Percentiles rank a stretch among this genome's conserved stretches.
Conservation (phyloP, 2,329 filamentous ascomycete species). For the Arthroderma sp. region DNA sequence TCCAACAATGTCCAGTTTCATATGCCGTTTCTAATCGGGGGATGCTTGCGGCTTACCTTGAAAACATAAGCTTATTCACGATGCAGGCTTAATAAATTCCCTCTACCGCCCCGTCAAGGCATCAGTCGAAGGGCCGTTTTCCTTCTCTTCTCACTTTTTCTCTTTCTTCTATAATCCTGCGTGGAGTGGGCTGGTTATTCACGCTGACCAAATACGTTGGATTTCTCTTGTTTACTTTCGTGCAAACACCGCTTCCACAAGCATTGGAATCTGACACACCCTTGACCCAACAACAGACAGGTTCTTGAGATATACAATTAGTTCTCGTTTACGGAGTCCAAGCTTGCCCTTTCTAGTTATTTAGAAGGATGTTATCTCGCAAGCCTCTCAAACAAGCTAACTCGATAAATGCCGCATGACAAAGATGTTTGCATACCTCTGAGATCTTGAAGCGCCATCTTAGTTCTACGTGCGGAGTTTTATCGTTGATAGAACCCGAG, state of each 20-base stretch:
- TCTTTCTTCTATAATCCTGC: neutral
- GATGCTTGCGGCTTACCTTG: neutral
- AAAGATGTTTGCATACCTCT: neutral
- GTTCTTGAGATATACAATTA: neutral
- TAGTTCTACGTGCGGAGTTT: neutral
- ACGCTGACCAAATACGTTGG: neutral
- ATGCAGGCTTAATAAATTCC: slow-evolving; percentile 2
- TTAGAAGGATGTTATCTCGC: neutral
- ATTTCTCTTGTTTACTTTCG: neutral
- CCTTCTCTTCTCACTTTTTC: neutral
- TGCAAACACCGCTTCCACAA: neutral
- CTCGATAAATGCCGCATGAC: neutral
- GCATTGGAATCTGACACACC: neutral
- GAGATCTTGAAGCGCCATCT: neutral
- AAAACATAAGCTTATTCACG: neutral
- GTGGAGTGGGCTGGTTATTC: neutral
- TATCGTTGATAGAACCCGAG: neutral
- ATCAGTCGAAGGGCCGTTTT: neutral
- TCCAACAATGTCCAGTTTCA: neutral
- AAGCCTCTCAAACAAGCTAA: neutral
- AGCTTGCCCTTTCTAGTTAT: neutral
- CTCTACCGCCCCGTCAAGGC: neutral
- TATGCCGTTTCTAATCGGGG: neutral
- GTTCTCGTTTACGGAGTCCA: neutral
- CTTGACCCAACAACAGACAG: too few species aligned